Evolutionary conservation across 352 stramenopile genomes (phyloP), one percentile per base, ranked within the genome.

Genomic region (Pythium biforme): DNA sequence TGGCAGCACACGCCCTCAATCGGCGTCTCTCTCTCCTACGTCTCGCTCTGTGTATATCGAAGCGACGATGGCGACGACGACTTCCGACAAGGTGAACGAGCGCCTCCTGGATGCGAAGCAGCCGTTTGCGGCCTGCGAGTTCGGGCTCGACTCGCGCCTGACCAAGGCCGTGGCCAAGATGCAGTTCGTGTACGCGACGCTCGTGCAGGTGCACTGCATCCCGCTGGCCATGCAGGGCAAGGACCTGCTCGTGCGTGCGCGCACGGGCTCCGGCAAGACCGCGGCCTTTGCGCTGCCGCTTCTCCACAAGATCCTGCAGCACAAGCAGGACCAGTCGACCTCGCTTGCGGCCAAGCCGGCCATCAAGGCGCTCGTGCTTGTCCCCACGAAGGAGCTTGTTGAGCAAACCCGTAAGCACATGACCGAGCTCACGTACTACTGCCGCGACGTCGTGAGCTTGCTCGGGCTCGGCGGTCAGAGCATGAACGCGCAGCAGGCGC

Each of bases 321-420:
- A 79, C 55, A 97, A 97, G 63, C 62, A 87, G 58, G 70, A 92
- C 54, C 63, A 76, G 50, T 75, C 76, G 26, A 69, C 62, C 20
- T 58, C 53, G 4, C 55, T 62, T 8, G 61, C 66, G 19, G 63
- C 64, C 29, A 74, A 86, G 40, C 73, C 77, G 10, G 73, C 69
- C 0, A 76, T 93, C 31, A 86, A 86, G 46, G 92, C 86, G 25
- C 81, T 99, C 7, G 90, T 99, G 59, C 81, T 99, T 34, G 96
- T 99, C 56, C 97, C 97, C 6, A 99, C 97, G 9, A 90, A 97
- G 63, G 97, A 99, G 79, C 82, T 99, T 27, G 97, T 97, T 64
- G 93, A 98, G 49, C 97, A 99, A 82, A 97, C 96, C 7, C 77
- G 84, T 17, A 83, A 75, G 63, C 82, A 83, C 53, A 85, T 99